Conservation (phyloP, 1,284 basidiomycete genomes). For the Sporisorium graminicola region DNA sequence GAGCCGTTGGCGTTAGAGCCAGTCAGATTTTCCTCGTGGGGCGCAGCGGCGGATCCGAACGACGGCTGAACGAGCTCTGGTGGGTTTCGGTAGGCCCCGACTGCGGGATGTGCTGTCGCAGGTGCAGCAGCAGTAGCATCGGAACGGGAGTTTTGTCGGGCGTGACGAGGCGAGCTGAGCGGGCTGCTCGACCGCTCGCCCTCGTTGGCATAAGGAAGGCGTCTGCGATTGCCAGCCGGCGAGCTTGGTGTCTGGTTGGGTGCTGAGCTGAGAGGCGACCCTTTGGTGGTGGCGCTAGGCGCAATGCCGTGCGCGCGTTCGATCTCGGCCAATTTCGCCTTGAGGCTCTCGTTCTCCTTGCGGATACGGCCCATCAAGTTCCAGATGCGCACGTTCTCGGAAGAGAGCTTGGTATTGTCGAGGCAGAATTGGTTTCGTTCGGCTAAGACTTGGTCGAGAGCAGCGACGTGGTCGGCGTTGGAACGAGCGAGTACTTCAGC, state of each 20-base stretch:
- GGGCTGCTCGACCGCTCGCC: conserved; percentile 41
- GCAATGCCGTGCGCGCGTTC: conserved; percentile 31
- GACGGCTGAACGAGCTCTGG: conserved; percentile 2
- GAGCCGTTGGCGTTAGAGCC: conserved; percentile 23
- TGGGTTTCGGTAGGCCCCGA: background rate
- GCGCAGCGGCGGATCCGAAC: conserved; percentile 7
- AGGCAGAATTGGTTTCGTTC: conserved; percentile 60
- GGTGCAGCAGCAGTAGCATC: conserved; percentile 19
- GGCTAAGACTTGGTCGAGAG: conserved; percentile 60
- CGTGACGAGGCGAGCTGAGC: conserved; percentile 34
- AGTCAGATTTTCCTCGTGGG: conserved; percentile 5
- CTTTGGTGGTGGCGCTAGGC: conserved; percentile 9
- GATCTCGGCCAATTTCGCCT: conserved; percentile 40
- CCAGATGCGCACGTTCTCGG: conserved; percentile 66
- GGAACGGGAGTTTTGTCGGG: conserved; percentile 32
- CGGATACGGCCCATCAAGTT: conserved; percentile 62
- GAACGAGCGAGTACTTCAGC: conserved; percentile 55
- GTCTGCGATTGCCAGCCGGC: conserved; percentile 37
- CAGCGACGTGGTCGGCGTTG: conserved; percentile 42
- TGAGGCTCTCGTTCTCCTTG: conserved; percentile 63
- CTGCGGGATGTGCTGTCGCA: background rate
- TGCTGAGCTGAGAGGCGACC: conserved; percentile 30
- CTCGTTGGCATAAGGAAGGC: conserved; percentile 28
- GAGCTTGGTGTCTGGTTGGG: conserved; percentile 23
- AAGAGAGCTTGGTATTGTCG: conserved; percentile 59